Evolutionary conservation across 345 rosid species (phyloP).

Genomic region (Cardamine resedifolia): DNA sequence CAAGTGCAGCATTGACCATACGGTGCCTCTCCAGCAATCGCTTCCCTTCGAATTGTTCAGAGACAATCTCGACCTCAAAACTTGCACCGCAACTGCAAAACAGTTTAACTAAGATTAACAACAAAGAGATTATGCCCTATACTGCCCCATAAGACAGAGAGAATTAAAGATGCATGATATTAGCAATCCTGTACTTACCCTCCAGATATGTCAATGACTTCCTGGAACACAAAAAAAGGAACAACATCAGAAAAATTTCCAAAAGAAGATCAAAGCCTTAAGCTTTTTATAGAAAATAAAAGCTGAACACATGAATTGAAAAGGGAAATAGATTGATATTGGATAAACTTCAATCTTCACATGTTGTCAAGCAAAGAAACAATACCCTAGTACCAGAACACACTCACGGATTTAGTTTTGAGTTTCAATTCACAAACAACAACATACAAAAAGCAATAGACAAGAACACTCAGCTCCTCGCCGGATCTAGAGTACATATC

Average conservation of each 20-base stretch:
- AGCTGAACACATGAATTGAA: neutral
- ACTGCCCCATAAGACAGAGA: too few relatives aligned
- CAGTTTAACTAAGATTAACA: neutral
- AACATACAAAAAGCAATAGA: neutral
- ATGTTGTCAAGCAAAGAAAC: neutral
- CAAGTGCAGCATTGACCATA: conserved; percentile 74
- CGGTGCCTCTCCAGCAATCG: conserved; percentile 88
- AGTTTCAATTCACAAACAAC: neutral
- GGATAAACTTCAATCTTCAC: neutral
- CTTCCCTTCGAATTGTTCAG: conserved; percentile 85
- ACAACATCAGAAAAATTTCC: neutral
- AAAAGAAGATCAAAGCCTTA: neutral
- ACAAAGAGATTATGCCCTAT: neutral
- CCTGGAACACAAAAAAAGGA: conserved; percentile 47
- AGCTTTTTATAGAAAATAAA: neutral
- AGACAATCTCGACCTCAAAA: conserved; percentile 67
- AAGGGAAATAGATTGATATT: neutral
- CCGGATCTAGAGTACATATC: neutral
- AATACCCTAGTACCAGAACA: neutral
- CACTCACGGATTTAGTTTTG: neutral
- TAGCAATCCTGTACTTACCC: conserved; percentile 50
- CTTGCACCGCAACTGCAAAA: conserved; percentile 81
- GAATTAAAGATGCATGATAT: neutral
- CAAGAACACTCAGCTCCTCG: neutral
- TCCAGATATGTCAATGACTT: conserved; percentile 92